Percentiles rank a stretch among this genome's conserved stretches.
phyloP scores from a whole-genome alignment of 129 eudicot genomes.

The sunflower (Helianthus annuus) region HanXRQr2.0-SUNRISE NC_035444.2:63004685-63005184 shows the following conservation, averaged over 20 bases:
- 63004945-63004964: constrained; percentile 34
- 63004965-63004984: constrained; percentile 33
- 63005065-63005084: neutral
- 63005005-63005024: constrained; percentile 26
- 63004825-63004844: constrained; percentile 46
- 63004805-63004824: constrained; percentile 37
- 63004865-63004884: constrained; percentile 14
- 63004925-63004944: constrained; percentile 33
- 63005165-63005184: constrained; percentile 30
- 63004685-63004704: constrained; percentile 14
- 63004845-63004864: constrained; percentile 35
- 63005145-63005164: constrained; percentile 11
- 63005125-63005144: constrained; percentile 33
- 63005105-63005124: constrained; percentile 18
- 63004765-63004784: constrained; percentile 3
- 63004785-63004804: constrained; percentile 50
- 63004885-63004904: constrained; percentile 30
- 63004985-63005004: constrained; percentile 37
- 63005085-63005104: neutral
- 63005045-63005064: neutral
- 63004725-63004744: neutral
- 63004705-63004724: neutral
- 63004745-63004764: neutral
- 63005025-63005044: constrained; percentile 24
- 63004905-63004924: constrained; percentile 32